Evolutionary conservation across 2,329 filamentous ascomycete species (phyloP).

Genomic region (Ascochyta viciae-villosae): DNA sequence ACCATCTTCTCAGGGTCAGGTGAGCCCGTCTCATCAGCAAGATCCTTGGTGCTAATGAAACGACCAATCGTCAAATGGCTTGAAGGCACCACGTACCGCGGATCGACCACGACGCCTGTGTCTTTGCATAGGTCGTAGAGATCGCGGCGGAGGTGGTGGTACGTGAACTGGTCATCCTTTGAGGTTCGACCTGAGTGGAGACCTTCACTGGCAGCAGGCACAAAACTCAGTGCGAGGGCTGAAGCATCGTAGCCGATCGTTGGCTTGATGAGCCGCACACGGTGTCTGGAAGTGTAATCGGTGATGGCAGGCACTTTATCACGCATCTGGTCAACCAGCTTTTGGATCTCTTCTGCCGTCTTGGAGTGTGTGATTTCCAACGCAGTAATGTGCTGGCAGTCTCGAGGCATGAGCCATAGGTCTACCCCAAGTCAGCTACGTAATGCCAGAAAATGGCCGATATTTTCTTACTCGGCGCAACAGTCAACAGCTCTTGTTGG

Average conservation of each 20-base stretch:
- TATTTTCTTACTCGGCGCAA: conserved; percentile 71
- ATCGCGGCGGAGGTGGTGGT: conserved; percentile 88
- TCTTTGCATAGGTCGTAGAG: conserved; percentile 68
- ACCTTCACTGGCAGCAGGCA: conserved; percentile 75
- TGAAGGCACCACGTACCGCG: conserved; percentile 86
- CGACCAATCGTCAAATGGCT: conserved; percentile 88
- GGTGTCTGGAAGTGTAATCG: conserved; percentile 70
- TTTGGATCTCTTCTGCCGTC: conserved; percentile 71
- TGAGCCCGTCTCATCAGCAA: conserved; percentile 51
- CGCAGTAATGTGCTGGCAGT: conserved; percentile 82
- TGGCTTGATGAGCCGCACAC: conserved; percentile 80
- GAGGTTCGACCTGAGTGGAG: conserved; percentile 41
- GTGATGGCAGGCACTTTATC: conserved; percentile 66
- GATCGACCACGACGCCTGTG: conserved; percentile 73
- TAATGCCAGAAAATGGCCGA: neutral
- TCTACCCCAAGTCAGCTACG: conserved; percentile 54
- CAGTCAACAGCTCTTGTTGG: conserved; percentile 69
- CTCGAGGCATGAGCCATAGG: conserved; percentile 84
- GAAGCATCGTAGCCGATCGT: conserved; percentile 83
- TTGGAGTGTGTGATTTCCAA: conserved; percentile 85
- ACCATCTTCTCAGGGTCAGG: conserved; percentile 63
- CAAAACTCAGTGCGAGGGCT: conserved; percentile 84
- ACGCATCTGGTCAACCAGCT: conserved; percentile 65
- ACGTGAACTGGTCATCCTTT: conserved; percentile 74
- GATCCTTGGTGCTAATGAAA: conserved; percentile 73